Base-by-base conservation (phyloP, 2,329 filamentous ascomycete species). In the Bimuria novae-zelandiae region DNA sequence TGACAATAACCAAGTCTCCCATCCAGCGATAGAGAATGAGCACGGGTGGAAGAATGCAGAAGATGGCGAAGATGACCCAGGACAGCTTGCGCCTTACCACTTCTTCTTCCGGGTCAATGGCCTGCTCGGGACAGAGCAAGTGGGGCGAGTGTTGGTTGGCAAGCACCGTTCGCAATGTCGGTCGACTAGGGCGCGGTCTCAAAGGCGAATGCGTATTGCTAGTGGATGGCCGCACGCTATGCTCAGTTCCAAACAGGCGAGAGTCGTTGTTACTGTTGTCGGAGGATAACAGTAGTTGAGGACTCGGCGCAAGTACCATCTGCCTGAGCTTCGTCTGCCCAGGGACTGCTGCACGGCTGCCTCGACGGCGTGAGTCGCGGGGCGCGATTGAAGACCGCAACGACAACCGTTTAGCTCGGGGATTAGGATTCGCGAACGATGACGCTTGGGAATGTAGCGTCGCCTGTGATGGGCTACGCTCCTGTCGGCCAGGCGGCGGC, bases 1-100 rank as follows among this genome's bases (percentile, higher is more conserved):
- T 65, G 10, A 55, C 52, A 10, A 76, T 71, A 39, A 72, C 49
- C 1, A 51, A 46, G 52, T 76, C 73, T 30, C 70, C 65, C 19
- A 60, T 56, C 22, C 62, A 63, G n/a, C 72, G 70, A 51, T 67
- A 74, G 21, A 76, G 62, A 23, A 75, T 59, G 23, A 75, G 67
- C 11, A 68, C 58, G 6, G 73, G 69, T 4, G 73, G 73, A 12
- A 75, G 56, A 1, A 75, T 19, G 42, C 66, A 69, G 51, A 71
- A 75, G 1, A 60, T 48, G 1, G 57, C 62, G 29, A 75, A 66
- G 37, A 75, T 66, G 22, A 62, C 42, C 66, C 70, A 71, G 3
- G 70, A 75, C n/a, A 67, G 52, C 45, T 62, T 62, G 14, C 61
- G 58, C 10, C 65, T 62, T 32, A 62, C 59, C 33, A 46, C 61